Evolutionary conservation across 2,329 filamentous ascomycete species (phyloP).

Genomic region (Talaromyces islandicus): DNA sequence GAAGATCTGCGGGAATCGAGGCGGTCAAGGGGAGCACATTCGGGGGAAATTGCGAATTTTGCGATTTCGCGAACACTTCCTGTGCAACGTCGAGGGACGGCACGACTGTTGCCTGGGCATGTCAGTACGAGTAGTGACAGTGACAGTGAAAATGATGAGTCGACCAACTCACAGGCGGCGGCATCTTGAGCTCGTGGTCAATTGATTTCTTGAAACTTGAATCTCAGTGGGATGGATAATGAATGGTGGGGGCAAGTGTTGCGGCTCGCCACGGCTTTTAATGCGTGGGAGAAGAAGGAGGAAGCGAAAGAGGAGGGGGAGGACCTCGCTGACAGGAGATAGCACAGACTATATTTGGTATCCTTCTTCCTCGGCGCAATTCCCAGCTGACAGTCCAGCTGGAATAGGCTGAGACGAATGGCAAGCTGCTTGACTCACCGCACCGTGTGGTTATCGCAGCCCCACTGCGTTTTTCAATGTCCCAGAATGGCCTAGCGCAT

Average conservation of each 20-base stretch:
- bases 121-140: constrained; percentile 21
- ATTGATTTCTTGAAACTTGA: not conserved
- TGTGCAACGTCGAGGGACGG: constrained; percentile 58
- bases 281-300: not conserved
- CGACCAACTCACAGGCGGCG: not conserved
- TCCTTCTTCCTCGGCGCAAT: not conserved
- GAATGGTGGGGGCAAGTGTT: too few relatives aligned
- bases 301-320: not conserved
- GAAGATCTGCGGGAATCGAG: constrained; percentile 82
- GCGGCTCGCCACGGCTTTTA: not conserved
- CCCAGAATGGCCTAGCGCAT: not conserved
- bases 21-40: constrained; percentile 79
- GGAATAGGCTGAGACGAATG: not conserved
- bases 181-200: not conserved
- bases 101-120: constrained; percentile 44
- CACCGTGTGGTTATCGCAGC: not conserved
- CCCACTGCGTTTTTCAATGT: not conserved
- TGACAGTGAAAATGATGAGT: constrained; percentile 11
- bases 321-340: not conserved
- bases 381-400: not conserved
- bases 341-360: not conserved
- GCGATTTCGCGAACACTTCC: constrained; percentile 49
- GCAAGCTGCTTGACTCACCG: not conserved
- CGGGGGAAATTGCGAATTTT: constrained; percentile 51
- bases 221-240: not conserved